Conservation (phyloP, 345 rosid species). For the Viola odorata region DNA sequence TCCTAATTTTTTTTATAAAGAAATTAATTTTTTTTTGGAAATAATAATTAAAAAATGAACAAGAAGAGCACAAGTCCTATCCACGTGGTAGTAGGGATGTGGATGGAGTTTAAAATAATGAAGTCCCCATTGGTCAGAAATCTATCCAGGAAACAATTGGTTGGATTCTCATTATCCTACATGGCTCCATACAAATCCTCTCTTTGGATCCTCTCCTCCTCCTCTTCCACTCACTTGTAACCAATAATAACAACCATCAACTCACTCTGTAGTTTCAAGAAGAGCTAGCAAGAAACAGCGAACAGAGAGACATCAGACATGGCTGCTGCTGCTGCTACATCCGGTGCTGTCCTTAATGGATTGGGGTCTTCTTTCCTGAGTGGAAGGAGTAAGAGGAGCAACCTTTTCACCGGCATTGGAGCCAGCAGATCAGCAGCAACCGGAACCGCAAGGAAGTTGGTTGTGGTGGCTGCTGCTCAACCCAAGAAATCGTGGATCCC, state of each 20-base stretch:
- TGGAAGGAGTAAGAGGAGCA: slow-evolving; percentile 39
- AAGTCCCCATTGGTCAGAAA: slow-evolving; percentile 59
- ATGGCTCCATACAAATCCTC: slow-evolving; percentile 34
- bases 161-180: slow-evolving; percentile 59
- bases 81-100: slow-evolving; percentile 33
- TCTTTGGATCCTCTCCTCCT: slow-evolving; percentile 22
- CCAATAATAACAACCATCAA: background rate
- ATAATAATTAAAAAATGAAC: too few relatives aligned
- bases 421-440: slow-evolving; percentile 5
- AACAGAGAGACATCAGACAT: background rate
- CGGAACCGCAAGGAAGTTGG: slow-evolving; percentile 31
- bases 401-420: slow-evolving; percentile 30
- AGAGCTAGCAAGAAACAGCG: background rate
- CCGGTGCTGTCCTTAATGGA: slow-evolving; percentile 73
- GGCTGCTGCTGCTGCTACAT: slow-evolving; percentile 37
- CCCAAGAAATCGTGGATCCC: slow-evolving; percentile 96
- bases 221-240: background rate
- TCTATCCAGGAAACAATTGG: slow-evolving; percentile 50
- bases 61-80: background rate
- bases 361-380: slow-evolving; percentile 70
- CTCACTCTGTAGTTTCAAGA: background rate
- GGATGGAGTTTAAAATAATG: slow-evolving; percentile 37
- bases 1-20: too few relatives aligned
- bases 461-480: slow-evolving; percentile 47
- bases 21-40: too few relatives aligned